A percentile compares a stretch with the other conserved stretches of the same genome.
Evolutionary conservation across 2,329 filamentous ascomycete species (phyloP).

Genomic region (Aspergillus eucalypticola): DNA sequence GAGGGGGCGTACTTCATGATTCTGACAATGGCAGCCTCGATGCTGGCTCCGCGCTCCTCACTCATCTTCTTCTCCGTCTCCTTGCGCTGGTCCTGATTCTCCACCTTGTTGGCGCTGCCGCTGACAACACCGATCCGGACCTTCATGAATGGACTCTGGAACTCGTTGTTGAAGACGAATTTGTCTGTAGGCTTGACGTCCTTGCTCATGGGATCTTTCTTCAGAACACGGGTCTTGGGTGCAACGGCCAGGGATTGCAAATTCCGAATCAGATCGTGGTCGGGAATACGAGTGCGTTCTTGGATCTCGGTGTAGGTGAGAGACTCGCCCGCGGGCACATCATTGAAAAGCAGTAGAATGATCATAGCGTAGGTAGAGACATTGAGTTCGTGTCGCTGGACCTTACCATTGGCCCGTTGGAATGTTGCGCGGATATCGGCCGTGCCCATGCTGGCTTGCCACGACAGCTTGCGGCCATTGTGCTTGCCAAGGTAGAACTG

Average conservation of each 20-base stretch:
- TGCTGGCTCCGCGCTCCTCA: conserved; percentile 50
- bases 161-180: conserved; percentile 80
- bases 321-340: conserved; percentile 56
- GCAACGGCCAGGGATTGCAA: conserved; percentile 80
- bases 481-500: conserved; percentile 85
- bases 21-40: conserved; percentile 55
- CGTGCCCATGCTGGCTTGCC: conserved; percentile 74
- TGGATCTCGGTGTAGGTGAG: conserved; percentile 77
- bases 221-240: conserved; percentile 77
- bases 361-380: conserved; percentile 93
- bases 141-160: conserved; percentile 78
- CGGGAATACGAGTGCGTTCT: conserved; percentile 74
- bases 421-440: conserved; percentile 84
- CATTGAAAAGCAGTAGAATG: conserved; percentile 85
- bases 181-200: conserved; percentile 72
- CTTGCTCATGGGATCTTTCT: conserved; percentile 78
- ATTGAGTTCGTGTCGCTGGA: conserved; percentile 81
- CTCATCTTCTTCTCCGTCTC: conserved; percentile 54
- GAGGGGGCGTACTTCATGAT: conserved; percentile 42
- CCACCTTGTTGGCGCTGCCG: conserved; percentile 75
- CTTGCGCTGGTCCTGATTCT: conserved; percentile 64
- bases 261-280: conserved; percentile 71
- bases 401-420: conserved; percentile 69
- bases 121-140: conserved; percentile 87
- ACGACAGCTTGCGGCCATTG: conserved; percentile 83